These are phyloP conservation scores for Cladosporium sp. DNA, from an alignment of 2,329 filamentous ascomycete genomes.

Conservation along the genomic window DNA sequence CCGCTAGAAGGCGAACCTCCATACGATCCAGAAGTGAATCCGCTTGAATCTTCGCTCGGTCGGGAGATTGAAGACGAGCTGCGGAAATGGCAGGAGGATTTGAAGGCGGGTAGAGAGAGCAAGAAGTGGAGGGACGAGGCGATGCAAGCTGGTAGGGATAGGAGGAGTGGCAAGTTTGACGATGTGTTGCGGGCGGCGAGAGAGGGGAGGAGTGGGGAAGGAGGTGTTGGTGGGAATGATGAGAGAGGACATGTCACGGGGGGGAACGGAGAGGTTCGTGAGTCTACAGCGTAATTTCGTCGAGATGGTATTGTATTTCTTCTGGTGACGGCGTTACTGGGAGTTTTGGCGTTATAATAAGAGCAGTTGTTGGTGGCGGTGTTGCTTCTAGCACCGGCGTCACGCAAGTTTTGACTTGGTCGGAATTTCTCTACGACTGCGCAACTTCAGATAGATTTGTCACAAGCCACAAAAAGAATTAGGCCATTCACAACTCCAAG, in stretches of 20 bases:
- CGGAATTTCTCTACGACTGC: no score
- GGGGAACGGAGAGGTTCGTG: no score
- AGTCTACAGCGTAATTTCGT: no score
- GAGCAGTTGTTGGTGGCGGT: no score
- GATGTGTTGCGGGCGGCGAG: slow-evolving; percentile 50
- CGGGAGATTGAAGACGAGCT: slow-evolving; percentile 50
- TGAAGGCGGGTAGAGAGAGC: slow-evolving; percentile 52
- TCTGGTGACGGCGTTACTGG: no score
- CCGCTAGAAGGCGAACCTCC: slow-evolving; percentile 20
- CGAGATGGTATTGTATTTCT: no score
- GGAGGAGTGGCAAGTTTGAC: slow-evolving; percentile 49
- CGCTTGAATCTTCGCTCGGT: slow-evolving; percentile 37
- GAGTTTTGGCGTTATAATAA: no score
- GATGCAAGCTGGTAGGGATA: slow-evolving; percentile 45
- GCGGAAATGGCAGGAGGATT: slow-evolving; percentile 52
- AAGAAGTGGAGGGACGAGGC: slow-evolving; percentile 55
- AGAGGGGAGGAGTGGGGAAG: slow-evolving; percentile 54
- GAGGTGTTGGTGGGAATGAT: slow-evolving; percentile 5
- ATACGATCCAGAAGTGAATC: slow-evolving; percentile 36
- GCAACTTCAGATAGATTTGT: no score
- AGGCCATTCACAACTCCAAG: no score
- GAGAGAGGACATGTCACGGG: background rate
- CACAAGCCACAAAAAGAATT: no score
- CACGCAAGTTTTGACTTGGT: no score
- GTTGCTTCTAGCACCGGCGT: no score